phyloP scores from a whole-genome alignment of 2,329 filamentous ascomycete genomes.

The Mariannaea sp. region DNA sequence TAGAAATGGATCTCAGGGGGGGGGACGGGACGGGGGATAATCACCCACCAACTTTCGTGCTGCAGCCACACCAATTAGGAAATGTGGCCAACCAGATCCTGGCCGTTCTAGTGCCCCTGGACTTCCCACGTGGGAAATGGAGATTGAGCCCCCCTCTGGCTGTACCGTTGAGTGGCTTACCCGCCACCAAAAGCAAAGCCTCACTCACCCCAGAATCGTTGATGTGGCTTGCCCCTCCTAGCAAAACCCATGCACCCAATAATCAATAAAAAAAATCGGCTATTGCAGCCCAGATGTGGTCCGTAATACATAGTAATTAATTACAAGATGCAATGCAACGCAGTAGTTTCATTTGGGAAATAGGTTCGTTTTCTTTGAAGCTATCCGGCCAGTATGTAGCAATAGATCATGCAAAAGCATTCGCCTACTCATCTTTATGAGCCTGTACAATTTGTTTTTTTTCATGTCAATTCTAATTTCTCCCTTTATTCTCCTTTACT shows the following conservation, averaged over 20 bases:
- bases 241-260: background rate
- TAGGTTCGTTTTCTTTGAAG: too few species aligned
- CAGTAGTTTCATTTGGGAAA: background rate
- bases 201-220: background rate
- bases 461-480: background rate
- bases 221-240: slow-evolving; percentile 10
- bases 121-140: slow-evolving; percentile 13
- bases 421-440: too few species aligned
- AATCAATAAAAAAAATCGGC: background rate
- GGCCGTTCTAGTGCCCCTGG: slow-evolving; percentile 11
- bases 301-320: too few species aligned
- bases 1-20: too few species aligned
- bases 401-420: too few species aligned
- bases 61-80: slow-evolving; percentile 2
- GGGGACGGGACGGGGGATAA: too few species aligned
- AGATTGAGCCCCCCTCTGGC: background rate
- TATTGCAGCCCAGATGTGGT: slow-evolving; percentile 4
- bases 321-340: background rate
- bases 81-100: background rate
- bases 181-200: background rate
- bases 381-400: too few species aligned
- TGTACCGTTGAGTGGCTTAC: slow-evolving; percentile 14
- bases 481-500: background rate
- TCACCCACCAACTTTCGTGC: too few species aligned
- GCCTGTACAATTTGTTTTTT: background rate